These are phyloP conservation scores for Balakata baccata DNA, from an alignment of 345 rosid species.

Conservation along the genomic window DNA sequence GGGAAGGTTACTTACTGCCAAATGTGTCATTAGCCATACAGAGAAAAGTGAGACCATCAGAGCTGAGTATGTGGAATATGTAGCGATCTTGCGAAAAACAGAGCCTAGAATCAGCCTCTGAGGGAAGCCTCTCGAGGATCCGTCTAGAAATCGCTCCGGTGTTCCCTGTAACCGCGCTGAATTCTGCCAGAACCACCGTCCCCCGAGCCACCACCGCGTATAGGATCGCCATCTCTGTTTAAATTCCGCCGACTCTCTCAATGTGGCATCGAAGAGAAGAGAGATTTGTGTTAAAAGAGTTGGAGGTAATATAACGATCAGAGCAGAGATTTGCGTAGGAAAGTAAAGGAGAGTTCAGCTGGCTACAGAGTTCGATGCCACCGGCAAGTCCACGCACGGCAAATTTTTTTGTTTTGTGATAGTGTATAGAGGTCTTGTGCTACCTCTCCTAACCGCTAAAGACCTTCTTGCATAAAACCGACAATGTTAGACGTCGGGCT, in stretches of 20 bases:
- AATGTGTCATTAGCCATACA: conserved; percentile 96
- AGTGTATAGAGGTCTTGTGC: background rate
- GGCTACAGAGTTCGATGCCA: background rate
- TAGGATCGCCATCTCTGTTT: conserved; percentile 68
- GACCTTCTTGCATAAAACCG: too few relatives aligned
- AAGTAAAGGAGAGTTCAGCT: background rate
- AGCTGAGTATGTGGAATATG: conserved; percentile 91
- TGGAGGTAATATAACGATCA: too few relatives aligned
- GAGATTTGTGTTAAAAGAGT: too few relatives aligned
- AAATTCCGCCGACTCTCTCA: too few relatives aligned
- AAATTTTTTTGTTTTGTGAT: background rate
- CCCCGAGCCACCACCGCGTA: conserved; percentile 92
- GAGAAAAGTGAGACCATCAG: conserved; percentile 82
- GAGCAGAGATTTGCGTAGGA: too few relatives aligned
- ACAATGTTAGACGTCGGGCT: too few relatives aligned
- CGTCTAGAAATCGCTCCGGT: conserved; percentile 81
- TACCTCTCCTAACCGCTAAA: too few relatives aligned
- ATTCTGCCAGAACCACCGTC: conserved; percentile 89
- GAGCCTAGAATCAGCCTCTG: conserved; percentile 61
- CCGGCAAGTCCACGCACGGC: conserved; percentile 20
- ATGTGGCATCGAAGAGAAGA: background rate
- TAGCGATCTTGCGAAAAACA: conserved; percentile 94
- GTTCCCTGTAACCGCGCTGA: conserved; percentile 94
- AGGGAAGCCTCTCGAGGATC: conserved; percentile 83
- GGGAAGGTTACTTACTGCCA: conserved; percentile 56